Conservation (phyloP, 805 yeast species). For the Lipomyces sp. region DNA sequence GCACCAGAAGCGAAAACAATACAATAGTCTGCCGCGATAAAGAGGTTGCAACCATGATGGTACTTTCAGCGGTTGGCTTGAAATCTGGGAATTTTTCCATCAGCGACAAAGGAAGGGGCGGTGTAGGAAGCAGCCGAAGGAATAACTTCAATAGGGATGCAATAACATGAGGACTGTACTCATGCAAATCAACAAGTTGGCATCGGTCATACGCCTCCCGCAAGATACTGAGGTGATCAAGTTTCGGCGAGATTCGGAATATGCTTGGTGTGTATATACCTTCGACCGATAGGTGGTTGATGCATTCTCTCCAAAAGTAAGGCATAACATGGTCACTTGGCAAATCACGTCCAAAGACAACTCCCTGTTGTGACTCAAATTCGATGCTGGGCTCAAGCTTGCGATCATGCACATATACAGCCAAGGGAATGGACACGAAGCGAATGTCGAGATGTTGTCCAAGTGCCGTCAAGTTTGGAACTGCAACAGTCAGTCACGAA, state of each 20-base stretch:
- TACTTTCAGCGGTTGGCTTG: constrained; percentile 39
- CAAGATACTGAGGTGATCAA: constrained; percentile 41
- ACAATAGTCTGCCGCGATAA: constrained; percentile 33
- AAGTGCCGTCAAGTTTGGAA: constrained; percentile 53
- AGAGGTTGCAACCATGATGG: constrained; percentile 19
- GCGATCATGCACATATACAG: constrained; percentile 71
- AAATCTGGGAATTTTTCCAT: constrained; percentile 29
- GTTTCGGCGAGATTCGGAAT: constrained; percentile 37
- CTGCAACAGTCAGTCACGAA: constrained; percentile 11
- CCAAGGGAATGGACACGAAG: constrained; percentile 71
- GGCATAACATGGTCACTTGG: constrained; percentile 42
- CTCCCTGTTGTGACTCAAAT: constrained; percentile 51
- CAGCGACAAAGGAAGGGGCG: constrained; percentile 53
- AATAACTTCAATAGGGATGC: constrained; percentile 52
- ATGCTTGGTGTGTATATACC: constrained; percentile 38
- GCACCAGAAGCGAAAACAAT: constrained; percentile 29
- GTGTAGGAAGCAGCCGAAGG: constrained; percentile 57
- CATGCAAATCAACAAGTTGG: constrained; percentile 59
- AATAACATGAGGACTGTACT: constrained; percentile 61
- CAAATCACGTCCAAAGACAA: constrained; percentile 44
- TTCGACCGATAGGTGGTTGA: constrained; percentile 38
- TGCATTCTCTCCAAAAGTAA: constrained; percentile 42
- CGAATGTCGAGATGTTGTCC: constrained; percentile 73
- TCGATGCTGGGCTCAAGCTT: constrained; percentile 56
- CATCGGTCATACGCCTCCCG: constrained; percentile 51